Percentiles rank a stretch among this genome's conserved stretches.
These are phyloP conservation scores for Rubus idaeus DNA, from an alignment of 306 rosid species.

Conservation along the genomic window DNA sequence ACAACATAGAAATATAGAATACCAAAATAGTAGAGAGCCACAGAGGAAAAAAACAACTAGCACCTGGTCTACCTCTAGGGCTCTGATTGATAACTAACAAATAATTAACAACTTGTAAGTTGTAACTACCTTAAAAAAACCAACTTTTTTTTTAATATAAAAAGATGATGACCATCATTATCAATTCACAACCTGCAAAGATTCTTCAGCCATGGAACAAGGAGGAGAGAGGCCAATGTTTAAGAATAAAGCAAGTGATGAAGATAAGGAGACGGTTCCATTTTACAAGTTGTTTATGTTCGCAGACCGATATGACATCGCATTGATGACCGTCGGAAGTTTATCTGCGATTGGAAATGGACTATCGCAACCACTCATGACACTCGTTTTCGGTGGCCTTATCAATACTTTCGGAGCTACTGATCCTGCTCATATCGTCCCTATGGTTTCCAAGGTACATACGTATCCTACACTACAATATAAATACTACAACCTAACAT, in stretches of 20 bases:
- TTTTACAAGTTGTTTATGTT: slow-evolving; percentile 64
- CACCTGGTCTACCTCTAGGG: not conserved
- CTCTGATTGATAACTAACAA: not conserved
- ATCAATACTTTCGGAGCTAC: too few relatives aligned
- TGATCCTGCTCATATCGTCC: too few relatives aligned
- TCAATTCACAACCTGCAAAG: not conserved
- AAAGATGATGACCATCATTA: not conserved
- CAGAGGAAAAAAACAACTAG: not conserved
- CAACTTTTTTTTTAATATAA: not conserved
- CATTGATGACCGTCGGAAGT: too few relatives aligned
- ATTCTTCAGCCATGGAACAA: not conserved
- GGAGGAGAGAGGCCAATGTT: not conserved
- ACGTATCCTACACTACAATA: too few relatives aligned
- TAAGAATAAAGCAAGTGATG: not conserved
- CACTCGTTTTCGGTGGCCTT: too few relatives aligned
- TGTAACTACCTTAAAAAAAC: not conserved
- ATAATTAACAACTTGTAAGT: not conserved
- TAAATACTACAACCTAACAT: too few relatives aligned
- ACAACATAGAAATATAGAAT: not conserved
- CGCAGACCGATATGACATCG: slow-evolving; percentile 20
- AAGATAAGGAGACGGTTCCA: slow-evolving; percentile 40
- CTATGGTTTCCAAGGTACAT: too few relatives aligned
- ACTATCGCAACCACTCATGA: too few relatives aligned
- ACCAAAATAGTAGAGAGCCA: not conserved
- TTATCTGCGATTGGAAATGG: too few relatives aligned